Conservation (phyloP, 495 filamentous ascomycete species). For the Coniosporium apollinis region DNA sequence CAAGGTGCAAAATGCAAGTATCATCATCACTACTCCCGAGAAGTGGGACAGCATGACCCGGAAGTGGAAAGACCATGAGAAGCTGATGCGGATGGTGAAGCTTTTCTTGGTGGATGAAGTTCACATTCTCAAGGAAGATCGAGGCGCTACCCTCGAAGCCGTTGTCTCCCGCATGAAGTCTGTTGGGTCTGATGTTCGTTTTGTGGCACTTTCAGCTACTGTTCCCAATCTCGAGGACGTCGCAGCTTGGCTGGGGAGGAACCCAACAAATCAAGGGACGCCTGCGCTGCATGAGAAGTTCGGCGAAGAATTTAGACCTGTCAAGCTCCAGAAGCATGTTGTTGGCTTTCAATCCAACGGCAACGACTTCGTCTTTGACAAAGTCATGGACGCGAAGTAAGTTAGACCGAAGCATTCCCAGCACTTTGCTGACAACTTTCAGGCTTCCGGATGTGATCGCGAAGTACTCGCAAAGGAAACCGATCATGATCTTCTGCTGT, state of each 20-base stretch:
- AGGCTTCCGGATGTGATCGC: slow-evolving; percentile 59
- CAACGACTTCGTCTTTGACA: slow-evolving; percentile 86
- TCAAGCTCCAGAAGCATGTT: slow-evolving; percentile 73
- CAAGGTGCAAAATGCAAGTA: slow-evolving; percentile 62
- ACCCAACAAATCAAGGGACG: slow-evolving; percentile 44
- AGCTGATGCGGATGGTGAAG: slow-evolving; percentile 69
- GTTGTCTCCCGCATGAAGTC: slow-evolving; percentile 96
- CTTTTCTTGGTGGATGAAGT: slow-evolving; percentile 94
- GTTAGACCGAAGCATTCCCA: no score
- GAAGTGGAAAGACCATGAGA: slow-evolving; percentile 84
- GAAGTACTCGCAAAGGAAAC: slow-evolving; percentile 62
- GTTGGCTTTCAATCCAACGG: slow-evolving; percentile 49
- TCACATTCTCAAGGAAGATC: slow-evolving; percentile 77
- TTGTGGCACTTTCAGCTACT: slow-evolving; percentile 84
- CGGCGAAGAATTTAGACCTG: slow-evolving; percentile 80
- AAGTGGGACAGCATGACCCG: slow-evolving; percentile 98
- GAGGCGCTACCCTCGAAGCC: slow-evolving; percentile 86
- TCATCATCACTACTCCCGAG: slow-evolving; percentile 93
- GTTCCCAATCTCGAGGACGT: slow-evolving; percentile 87
- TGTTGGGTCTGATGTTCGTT: slow-evolving; percentile 70
- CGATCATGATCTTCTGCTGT: slow-evolving; percentile 86
- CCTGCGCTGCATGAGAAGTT: slow-evolving; percentile 67
- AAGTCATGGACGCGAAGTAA: slow-evolving; percentile 52
- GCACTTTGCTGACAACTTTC: not conserved
- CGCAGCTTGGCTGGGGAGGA: slow-evolving; percentile 76